Base-by-base conservation (phyloP, 2,329 filamentous ascomycete species). In the Colletotrichum brevisporum region DNA sequence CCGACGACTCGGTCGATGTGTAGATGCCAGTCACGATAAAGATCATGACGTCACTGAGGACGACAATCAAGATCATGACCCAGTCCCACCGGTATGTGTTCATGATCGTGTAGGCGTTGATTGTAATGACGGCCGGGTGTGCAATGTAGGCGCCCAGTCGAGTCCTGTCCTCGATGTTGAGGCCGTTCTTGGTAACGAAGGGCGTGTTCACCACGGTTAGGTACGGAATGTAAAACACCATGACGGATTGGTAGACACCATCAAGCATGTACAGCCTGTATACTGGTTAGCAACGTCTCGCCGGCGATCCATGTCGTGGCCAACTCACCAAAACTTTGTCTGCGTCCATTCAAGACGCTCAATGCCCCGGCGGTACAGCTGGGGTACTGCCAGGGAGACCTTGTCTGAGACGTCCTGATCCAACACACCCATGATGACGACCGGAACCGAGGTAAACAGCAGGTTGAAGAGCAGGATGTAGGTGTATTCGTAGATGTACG, bases 1-100 rank as follows among this genome's bases (percentile, higher is more conserved):
- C 27, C 3, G 66, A 69, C 15, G 48, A 63, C 27, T 69, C 57
- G 47, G 83, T 83, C 4, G 85, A 80, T 0, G 87, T 87, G 82
- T 97, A 99, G 45, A 97, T 87, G 36, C 94, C 96, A 6, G 96
- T 98, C 94, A 96, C 98, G 83, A 97, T 92, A 85, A 94, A 99
- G 76, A 98, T 89, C 75, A 98, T 89, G 36, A 98, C 79, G 71
- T 92, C 92, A 81, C 94, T 97, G 79, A 98, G 88, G 26, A 82
- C 82, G 59, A 97, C 92, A 71, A 98, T 91, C 68, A 97, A 84
- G 24, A 95, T 81, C 82, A 97, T 97, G 75, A 99, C 85, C 95
- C 95, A 99, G 79, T 99, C 96, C 96, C 96, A 99, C 70, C 95
- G 90, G 80, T 97, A 98, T 1, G 93, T 97, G 82, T 99, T 99